A percentile compares a stretch with the other conserved stretches of the same genome.
Conservation (phyloP, 139 green algal species). For the Medakamo hakoo region DNA sequence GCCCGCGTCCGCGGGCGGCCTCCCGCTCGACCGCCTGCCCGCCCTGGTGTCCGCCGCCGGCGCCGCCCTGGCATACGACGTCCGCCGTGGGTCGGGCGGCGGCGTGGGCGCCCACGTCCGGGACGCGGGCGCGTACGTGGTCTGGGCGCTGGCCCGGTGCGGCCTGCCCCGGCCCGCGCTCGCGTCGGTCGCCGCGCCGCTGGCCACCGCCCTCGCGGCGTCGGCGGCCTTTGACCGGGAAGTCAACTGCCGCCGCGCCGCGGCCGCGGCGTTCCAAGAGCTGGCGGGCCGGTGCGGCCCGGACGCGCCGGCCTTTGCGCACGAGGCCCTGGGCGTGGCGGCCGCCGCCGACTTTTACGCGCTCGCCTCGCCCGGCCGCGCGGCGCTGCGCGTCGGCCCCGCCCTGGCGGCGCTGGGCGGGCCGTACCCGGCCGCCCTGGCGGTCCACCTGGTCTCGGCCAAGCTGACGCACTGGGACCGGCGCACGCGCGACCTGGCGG, state of each 20-base stretch:
- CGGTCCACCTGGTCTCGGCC: conserved; percentile 51
- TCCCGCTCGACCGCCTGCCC: conserved; percentile 34
- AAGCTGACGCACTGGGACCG: conserved; percentile 90
- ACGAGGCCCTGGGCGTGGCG: conserved; percentile 84
- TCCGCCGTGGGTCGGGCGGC: conserved; percentile 62
- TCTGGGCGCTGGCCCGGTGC: conserved; percentile 83
- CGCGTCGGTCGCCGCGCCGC: conserved; percentile 9
- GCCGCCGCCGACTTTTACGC: conserved; percentile 55
- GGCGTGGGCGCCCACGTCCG: conserved; percentile 83
- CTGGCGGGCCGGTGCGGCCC: conserved; percentile 71
- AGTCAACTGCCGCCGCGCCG: conserved; percentile 70
- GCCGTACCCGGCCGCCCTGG: conserved; percentile 45
- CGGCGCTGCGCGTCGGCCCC: conserved; percentile 46
- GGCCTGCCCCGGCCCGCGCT: conserved; percentile 58
- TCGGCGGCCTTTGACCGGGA: conserved; percentile 77
- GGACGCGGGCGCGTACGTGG: conserved; percentile 92
- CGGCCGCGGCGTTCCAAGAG: conserved; percentile 84
- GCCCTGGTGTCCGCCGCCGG: conserved; percentile 26
- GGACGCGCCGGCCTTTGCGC: too few relatives aligned
- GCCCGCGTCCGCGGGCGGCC: too few relatives aligned
- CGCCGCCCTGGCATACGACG: conserved; percentile 75
- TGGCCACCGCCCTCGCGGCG: conserved; percentile 70
- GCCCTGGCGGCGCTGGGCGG: conserved; percentile 26
- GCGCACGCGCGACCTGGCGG: conserved; percentile 57
- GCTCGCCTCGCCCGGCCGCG: conserved; percentile 10